These are phyloP conservation scores for Geranomyces variabilis DNA, from an alignment of 192 early-diverging fungal genomes.

Conservation along the genomic window DNA sequence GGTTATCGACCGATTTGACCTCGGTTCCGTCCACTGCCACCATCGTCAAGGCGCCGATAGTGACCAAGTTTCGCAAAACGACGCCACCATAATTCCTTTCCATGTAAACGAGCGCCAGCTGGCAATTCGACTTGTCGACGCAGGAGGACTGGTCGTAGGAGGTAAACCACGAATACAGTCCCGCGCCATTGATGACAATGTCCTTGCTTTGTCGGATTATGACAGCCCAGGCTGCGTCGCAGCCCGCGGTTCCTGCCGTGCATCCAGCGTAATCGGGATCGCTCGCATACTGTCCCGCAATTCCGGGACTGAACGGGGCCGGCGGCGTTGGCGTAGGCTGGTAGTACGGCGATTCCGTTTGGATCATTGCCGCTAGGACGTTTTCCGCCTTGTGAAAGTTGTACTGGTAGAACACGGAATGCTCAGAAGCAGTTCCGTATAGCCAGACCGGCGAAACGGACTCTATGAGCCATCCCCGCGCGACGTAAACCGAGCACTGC, in stretches of 20 bases:
- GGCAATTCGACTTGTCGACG: slow-evolving; percentile 34
- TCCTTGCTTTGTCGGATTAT: slow-evolving; percentile 37
- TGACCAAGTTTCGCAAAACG: not conserved
- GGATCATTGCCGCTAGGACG: slow-evolving; percentile 44
- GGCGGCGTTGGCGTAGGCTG: slow-evolving; percentile 37
- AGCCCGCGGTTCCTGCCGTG: too few relatives aligned
- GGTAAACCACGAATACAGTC: slow-evolving; percentile 50
- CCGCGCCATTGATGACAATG: slow-evolving; percentile 44
- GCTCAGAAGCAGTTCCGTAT: slow-evolving; percentile 43
- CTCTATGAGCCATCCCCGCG: slow-evolving; percentile 41
- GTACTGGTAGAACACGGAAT: slow-evolving; percentile 49
- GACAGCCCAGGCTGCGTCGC: slow-evolving; percentile 47
- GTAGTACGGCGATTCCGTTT: slow-evolving; percentile 50
- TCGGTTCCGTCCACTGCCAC: too few relatives aligned
- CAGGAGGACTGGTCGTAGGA: slow-evolving; percentile 41
- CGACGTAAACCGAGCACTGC: slow-evolving; percentile 44
- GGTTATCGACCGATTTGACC: too few relatives aligned
- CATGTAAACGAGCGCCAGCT: slow-evolving; percentile 19
- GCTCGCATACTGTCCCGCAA: slow-evolving; percentile 32
- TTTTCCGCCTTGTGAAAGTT: slow-evolving; percentile 39
- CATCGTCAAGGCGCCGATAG: too few relatives aligned
- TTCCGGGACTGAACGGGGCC: slow-evolving; percentile 38
- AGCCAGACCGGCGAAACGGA: slow-evolving; percentile 45
- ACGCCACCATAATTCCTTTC: slow-evolving; percentile 3
- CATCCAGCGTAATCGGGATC: slow-evolving; percentile 28